A percentile compares a stretch with the other conserved stretches of the same genome.
These are phyloP conservation scores for Coprinopsis strossmayeri DNA, from an alignment of 768 basidiomycete species.

Conservation along the genomic window DNA sequence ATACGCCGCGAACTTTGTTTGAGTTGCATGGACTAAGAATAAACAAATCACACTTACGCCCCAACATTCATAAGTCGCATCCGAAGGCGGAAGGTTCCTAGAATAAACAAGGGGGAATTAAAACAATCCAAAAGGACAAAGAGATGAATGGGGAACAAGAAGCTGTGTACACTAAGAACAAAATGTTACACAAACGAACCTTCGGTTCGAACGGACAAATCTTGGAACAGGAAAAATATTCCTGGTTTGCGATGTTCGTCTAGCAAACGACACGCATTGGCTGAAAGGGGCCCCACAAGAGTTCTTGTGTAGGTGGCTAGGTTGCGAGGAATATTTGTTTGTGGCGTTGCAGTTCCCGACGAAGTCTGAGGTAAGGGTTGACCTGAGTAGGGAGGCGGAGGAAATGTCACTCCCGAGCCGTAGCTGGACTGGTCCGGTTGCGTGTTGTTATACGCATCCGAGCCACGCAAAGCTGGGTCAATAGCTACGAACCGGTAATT, in stretches of 20 bases:
- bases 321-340: slow-evolving; percentile 4
- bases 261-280: slow-evolving; percentile 76
- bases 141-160: background rate
- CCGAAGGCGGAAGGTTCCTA: slow-evolving; percentile 81
- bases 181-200: slow-evolving; percentile 33
- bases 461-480: slow-evolving; percentile 34
- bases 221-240: slow-evolving; percentile 94
- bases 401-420: slow-evolving; percentile 3
- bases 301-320: slow-evolving; percentile 66
- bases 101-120: slow-evolving; percentile 8
- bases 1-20: background rate
- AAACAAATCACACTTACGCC: slow-evolving; percentile 55
- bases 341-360: slow-evolving; percentile 4
- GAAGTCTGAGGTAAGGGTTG: background rate
- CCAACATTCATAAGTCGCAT: slow-evolving; percentile 88
- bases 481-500: slow-evolving; percentile 22
- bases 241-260: slow-evolving; percentile 84
- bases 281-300: slow-evolving; percentile 82
- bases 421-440: slow-evolving; percentile 2
- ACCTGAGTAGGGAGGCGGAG: background rate
- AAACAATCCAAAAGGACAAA: slow-evolving; percentile 3
- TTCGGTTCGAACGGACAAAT: slow-evolving; percentile 90
- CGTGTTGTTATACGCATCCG: slow-evolving; percentile 14
- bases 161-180: background rate
- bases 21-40: background rate